A percentile compares a stretch with the other conserved stretches of the same genome.
Evolutionary conservation across 2,329 filamentous ascomycete genomes (phyloP).

Genomic region (Clarireedia hainanense): DNA sequence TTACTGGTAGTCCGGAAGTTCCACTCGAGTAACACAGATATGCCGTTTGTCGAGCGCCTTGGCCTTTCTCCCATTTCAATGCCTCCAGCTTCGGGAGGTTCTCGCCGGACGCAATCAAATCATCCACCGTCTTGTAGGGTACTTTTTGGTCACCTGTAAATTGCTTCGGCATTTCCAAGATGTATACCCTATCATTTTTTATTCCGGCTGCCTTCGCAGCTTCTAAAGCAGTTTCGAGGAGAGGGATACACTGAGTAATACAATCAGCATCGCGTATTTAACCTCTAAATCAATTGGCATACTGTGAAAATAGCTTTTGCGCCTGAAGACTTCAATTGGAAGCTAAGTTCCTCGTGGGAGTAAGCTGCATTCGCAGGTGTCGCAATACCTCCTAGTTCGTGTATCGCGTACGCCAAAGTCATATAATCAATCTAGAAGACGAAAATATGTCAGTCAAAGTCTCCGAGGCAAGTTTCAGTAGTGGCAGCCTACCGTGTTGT

Average conservation of each 20-base stretch:
- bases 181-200: conserved; percentile 61
- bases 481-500: conserved; percentile 58
- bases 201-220: conserved; percentile 66
- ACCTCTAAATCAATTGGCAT: conserved; percentile 34
- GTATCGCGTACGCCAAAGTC: conserved; percentile 64
- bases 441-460: background rate
- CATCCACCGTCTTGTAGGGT: conserved; percentile 63
- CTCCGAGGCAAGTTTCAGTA: background rate
- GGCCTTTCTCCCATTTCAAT: conserved; percentile 53
- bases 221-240: conserved; percentile 55
- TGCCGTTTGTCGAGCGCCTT: conserved; percentile 60
- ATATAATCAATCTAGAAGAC: conserved; percentile 60
- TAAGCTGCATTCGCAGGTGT: conserved; percentile 84
- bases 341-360: conserved; percentile 71
- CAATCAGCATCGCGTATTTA: background rate
- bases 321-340: conserved; percentile 70
- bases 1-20: conserved; percentile 53
- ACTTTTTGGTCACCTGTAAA: conserved; percentile 40
- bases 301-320: conserved; percentile 73
- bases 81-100: conserved; percentile 45
- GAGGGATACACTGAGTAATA: conserved; percentile 44
- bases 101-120: conserved; percentile 57
- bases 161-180: conserved; percentile 58
- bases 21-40: conserved; percentile 65
- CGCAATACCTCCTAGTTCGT: conserved; percentile 65